Evolutionary conservation across 208 protist genomes (phyloP).

Genomic region (Trichomonas tenax): DNA sequence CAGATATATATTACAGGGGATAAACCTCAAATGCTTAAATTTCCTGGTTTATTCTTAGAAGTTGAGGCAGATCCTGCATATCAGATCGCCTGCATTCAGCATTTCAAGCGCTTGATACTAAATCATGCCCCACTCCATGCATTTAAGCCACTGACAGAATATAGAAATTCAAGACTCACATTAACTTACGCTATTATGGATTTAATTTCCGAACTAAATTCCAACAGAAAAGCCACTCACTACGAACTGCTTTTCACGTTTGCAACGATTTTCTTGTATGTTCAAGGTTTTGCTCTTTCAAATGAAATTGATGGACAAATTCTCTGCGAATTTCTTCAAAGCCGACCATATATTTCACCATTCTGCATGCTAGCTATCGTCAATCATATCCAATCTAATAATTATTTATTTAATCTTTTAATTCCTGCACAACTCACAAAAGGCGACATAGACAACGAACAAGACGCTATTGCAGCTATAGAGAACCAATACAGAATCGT

Average conservation of each 20-base stretch:
- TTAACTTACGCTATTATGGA: neutral
- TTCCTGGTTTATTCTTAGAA: neutral
- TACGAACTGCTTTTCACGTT: neutral
- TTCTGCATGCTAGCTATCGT: neutral
- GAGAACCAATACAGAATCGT: neutral
- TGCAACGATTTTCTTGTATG: neutral
- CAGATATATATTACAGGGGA: neutral
- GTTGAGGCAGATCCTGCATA: neutral
- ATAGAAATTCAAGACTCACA: neutral
- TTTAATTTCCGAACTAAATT: neutral
- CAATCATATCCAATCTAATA: neutral
- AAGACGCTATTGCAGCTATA: neutral
- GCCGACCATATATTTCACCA: neutral
- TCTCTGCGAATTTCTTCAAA: neutral
- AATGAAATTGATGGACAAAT: neutral
- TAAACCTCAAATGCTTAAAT: neutral
- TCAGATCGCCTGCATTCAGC: neutral
- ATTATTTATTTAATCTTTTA: slow-evolving; percentile 11
- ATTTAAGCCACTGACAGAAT: neutral
- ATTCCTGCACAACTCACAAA: neutral
- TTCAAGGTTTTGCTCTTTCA: neutral
- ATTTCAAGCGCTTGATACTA: neutral
- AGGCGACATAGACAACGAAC: neutral
- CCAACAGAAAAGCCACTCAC: neutral
- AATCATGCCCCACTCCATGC: neutral